Percentiles rank a stretch among this genome's conserved stretches.
Conservation (phyloP, 768 basidiomycete species). For the Mycena venus region DNA sequence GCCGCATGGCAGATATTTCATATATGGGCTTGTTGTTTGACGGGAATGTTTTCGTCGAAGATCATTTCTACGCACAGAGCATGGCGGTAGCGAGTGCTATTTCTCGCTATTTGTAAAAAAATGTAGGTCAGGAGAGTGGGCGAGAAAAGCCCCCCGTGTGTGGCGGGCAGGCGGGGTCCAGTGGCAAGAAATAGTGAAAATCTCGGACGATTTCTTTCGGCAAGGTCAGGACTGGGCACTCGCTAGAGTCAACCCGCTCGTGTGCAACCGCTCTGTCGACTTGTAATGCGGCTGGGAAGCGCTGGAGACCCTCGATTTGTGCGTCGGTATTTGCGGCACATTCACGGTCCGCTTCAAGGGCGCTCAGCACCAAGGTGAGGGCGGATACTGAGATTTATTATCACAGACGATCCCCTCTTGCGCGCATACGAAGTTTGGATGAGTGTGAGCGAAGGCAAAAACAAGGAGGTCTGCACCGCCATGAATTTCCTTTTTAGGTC, state of each 20-base stretch:
- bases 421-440: too few species aligned
- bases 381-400: too few species aligned
- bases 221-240: not conserved
- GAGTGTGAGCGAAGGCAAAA: too few species aligned
- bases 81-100: not conserved
- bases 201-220: constrained; percentile 6
- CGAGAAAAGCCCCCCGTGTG: not conserved
- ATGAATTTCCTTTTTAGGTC: too few species aligned
- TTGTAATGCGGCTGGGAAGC: not conserved
- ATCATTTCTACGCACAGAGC: not conserved
- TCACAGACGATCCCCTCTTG: too few species aligned
- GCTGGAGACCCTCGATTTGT: not conserved
- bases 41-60: not conserved
- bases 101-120: not conserved
- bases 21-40: not conserved
- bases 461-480: too few species aligned
- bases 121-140: not conserved
- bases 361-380: not conserved
- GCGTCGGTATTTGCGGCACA: not conserved
- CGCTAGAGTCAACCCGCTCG: not conserved
- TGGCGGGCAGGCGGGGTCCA: not conserved
- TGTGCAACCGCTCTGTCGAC: not conserved
- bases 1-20: not conserved
- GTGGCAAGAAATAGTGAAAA: not conserved
- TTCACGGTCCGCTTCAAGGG: not conserved